Conservation (phyloP, 352 stramenopile genomes). For the Phytophthora colocasiae region DNA sequence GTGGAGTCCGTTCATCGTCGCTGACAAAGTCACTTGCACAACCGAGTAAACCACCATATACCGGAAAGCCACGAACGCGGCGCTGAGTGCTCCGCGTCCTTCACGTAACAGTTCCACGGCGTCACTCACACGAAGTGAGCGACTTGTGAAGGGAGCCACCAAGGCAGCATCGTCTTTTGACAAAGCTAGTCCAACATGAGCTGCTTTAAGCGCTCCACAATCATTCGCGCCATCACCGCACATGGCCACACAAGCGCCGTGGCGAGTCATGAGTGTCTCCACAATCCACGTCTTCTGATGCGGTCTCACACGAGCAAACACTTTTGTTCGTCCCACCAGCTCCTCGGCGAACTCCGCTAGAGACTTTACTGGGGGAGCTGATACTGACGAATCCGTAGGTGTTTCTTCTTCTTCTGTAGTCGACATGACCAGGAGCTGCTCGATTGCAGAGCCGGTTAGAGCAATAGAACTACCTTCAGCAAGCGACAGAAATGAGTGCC, state of each 20-base stretch:
- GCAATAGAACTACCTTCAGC: conserved; percentile 70
- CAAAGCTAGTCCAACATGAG: conserved; percentile 91
- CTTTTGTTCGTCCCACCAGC: conserved; percentile 62
- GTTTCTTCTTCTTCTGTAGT: conserved; percentile 28
- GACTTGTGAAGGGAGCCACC: conserved; percentile 92
- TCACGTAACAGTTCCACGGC: conserved; percentile 89
- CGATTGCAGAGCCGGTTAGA: conserved; percentile 67
- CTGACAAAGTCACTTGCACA: conserved; percentile 80
- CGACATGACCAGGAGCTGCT: conserved; percentile 42
- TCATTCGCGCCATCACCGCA: conserved; percentile 87
- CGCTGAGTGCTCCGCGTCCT: conserved; percentile 89
- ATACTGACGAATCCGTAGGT: background rate
- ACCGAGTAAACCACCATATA: conserved; percentile 95
- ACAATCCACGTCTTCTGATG: conserved; percentile 88
- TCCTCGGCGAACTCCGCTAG: conserved; percentile 56
- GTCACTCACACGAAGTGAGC: conserved; percentile 83
- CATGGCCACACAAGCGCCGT: conserved; percentile 71
- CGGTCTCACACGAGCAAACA: conserved; percentile 77
- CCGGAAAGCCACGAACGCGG: conserved; percentile 90
- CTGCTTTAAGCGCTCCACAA: conserved; percentile 90
- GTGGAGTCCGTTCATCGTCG: conserved; percentile 65
- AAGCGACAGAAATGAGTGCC: conserved; percentile 57
- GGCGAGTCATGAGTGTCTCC: conserved; percentile 61
- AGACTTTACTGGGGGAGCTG: conserved; percentile 13
- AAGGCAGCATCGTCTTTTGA: conserved; percentile 90